Evolutionary conservation across 2,329 filamentous ascomycete species (phyloP).

Genomic region (Fusarium aywerte): DNA sequence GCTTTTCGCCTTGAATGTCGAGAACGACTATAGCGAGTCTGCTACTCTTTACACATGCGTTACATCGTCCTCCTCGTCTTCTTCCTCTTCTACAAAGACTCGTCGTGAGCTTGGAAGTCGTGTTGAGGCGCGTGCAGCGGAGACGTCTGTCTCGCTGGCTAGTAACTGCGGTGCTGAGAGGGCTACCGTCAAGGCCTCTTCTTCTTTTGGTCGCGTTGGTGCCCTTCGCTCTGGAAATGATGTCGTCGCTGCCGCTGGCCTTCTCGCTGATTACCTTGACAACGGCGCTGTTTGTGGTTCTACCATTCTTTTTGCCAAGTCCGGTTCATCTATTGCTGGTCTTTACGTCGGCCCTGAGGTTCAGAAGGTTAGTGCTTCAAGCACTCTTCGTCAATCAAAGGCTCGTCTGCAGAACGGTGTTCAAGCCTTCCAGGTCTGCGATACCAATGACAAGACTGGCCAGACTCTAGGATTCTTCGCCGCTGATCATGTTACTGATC

Average conservation of each 20-base stretch:
- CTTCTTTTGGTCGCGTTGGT: conserved; percentile 13
- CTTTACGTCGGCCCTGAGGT: conserved; percentile 41
- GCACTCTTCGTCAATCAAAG: conserved; percentile 22
- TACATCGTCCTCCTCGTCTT: not conserved
- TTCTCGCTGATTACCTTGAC: conserved; percentile 37
- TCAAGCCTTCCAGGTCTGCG: conserved; percentile 38
- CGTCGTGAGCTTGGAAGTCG: conserved; percentile 17
- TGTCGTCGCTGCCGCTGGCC: conserved; percentile 20
- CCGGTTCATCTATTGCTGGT: conserved; percentile 37
- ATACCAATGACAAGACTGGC: conserved; percentile 31
- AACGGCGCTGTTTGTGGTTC: conserved; percentile 35
- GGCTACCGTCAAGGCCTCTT: conserved; percentile 28
- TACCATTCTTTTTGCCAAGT: conserved; percentile 43
- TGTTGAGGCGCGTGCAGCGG: conserved; percentile 27
- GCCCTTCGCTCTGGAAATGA: conserved; percentile 21
- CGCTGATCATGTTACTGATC: conserved; percentile 18
- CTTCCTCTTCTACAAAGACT: conserved; percentile 3
- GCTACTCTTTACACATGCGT: conserved; percentile 42
- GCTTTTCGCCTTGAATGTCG: conserved; percentile 40
- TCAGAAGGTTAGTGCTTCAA: conserved; percentile 38
- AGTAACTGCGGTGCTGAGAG: conserved; percentile 40
- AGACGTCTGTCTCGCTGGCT: conserved; percentile 21
- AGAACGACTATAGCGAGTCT: conserved; percentile 40
- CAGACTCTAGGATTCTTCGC: conserved; percentile 41
- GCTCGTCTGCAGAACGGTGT: conserved; percentile 29